Conservation (phyloP, 371 early-diverging fungal genomes). For the Mucor irregularis region DNA sequence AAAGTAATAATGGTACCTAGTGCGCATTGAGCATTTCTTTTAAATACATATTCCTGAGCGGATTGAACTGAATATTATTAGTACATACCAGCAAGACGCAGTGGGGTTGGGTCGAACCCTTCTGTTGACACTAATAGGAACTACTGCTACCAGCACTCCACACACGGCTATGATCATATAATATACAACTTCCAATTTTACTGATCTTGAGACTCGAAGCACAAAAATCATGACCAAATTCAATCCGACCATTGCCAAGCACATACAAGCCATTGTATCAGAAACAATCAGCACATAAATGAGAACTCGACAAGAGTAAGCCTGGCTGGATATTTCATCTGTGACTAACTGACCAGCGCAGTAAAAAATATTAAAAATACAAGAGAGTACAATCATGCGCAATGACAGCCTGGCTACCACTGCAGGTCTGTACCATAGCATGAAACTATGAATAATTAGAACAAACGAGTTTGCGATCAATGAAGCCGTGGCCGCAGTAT, state of each 20-base stretch:
- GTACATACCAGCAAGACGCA: slow-evolving; percentile 24
- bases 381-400: slow-evolving; percentile 32
- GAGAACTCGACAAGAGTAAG: slow-evolving; percentile 15
- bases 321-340: slow-evolving; percentile 3
- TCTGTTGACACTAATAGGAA: slow-evolving; percentile 19
- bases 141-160: slow-evolving; percentile 12
- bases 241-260: slow-evolving; percentile 37
- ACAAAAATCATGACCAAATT: slow-evolving; percentile 39
- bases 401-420: slow-evolving; percentile 37
- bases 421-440: slow-evolving; percentile 22
- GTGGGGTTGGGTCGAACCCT: background rate
- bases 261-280: slow-evolving; percentile 32
- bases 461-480: slow-evolving; percentile 16
- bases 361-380: slow-evolving; percentile 23
- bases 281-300: slow-evolving; percentile 21
- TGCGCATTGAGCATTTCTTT: background rate
- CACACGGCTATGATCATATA: slow-evolving; percentile 13
- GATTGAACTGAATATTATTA: too few species aligned
- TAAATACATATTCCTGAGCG: background rate
- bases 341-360: slow-evolving; percentile 15
- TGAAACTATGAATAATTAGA: slow-evolving; percentile 17
- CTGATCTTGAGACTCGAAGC: slow-evolving; percentile 19
- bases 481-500: slow-evolving; percentile 14
- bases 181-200: slow-evolving; percentile 32
- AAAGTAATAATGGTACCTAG: slow-evolving; percentile 38